Conservation (phyloP, 495 filamentous ascomycete genomes). For the Neurospora tetrasperma region DNA sequence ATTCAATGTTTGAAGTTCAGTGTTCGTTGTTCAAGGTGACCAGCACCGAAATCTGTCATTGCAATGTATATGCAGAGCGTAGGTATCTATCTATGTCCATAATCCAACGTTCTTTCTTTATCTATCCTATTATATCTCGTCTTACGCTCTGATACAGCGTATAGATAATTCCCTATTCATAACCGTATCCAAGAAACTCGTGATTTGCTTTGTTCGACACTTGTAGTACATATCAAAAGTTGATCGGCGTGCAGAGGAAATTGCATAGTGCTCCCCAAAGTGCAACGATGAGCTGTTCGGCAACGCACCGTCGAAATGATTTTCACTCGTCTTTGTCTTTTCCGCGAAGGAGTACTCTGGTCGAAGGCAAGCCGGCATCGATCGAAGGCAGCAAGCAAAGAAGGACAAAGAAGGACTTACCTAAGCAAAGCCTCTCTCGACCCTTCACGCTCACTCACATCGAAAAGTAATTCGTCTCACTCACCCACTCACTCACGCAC, state of each 20-base stretch:
- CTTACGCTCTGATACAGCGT: neutral
- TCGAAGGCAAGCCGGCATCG: too few species aligned
- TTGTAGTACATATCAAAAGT: neutral
- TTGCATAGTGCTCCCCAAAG: too few species aligned
- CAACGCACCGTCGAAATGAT: too few species aligned
- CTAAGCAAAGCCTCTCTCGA: neutral
- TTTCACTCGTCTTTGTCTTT: too few species aligned
- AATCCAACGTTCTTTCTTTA: neutral
- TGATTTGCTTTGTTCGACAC: neutral
- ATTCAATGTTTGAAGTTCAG: too few species aligned
- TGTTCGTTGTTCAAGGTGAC: too few species aligned
- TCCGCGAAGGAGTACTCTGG: too few species aligned
- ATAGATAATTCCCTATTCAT: too few species aligned
- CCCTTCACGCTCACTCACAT: neutral
- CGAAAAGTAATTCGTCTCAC: neutral
- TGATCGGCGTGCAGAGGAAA: too few species aligned
- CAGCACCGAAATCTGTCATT: neutral
- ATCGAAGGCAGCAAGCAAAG: too few species aligned
- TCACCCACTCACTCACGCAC: neutral
- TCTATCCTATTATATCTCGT: neutral
- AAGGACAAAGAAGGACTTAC: neutral
- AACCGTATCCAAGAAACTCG: neutral
- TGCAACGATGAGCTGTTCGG: too few species aligned
- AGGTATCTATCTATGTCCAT: neutral
- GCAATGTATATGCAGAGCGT: too few species aligned